Percentiles rank a stretch among this genome's conserved stretches.
Evolutionary conservation across 169 alveolate species (phyloP).

Genomic region (Cystoisospora suis): DNA sequence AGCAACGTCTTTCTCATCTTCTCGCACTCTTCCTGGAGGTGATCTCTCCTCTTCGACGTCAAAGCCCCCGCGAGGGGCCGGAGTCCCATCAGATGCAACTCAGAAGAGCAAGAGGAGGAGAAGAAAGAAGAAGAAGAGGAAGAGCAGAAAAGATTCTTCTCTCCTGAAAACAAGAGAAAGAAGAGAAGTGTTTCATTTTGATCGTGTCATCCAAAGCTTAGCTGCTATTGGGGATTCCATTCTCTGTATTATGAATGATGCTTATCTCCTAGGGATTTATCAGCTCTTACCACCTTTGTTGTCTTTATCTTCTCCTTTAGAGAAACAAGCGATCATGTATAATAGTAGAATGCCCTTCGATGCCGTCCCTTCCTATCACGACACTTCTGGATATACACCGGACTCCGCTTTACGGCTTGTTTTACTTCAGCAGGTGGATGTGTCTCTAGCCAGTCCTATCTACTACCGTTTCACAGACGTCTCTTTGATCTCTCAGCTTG

Average conservation of each 20-base stretch:
- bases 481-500: not conserved
- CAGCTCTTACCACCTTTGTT: not conserved
- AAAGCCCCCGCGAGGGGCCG: no score
- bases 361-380: no score
- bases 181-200: not conserved
- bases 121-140: not conserved
- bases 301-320: not conserved
- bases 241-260: not conserved
- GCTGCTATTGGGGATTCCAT: not conserved
- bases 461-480: slow-evolving; percentile 28
- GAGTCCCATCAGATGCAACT: no score
- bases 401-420: not conserved
- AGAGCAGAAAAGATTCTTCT: no score
- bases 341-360: no score
- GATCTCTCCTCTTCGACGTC: no score
- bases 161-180: no score
- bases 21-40: no score
- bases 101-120: not conserved
- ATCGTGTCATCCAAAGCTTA: slow-evolving; percentile 1
- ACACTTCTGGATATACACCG: not conserved
- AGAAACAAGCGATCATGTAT: no score
- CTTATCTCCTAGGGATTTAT: not conserved
- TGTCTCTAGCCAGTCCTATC: slow-evolving; percentile 5
- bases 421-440: slow-evolving; percentile 26
- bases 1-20: no score